A percentile compares a stretch with the other conserved stretches of the same genome.
Conservation (phyloP, 139 green algal genomes). For the Chlorella ohadii region DNA sequence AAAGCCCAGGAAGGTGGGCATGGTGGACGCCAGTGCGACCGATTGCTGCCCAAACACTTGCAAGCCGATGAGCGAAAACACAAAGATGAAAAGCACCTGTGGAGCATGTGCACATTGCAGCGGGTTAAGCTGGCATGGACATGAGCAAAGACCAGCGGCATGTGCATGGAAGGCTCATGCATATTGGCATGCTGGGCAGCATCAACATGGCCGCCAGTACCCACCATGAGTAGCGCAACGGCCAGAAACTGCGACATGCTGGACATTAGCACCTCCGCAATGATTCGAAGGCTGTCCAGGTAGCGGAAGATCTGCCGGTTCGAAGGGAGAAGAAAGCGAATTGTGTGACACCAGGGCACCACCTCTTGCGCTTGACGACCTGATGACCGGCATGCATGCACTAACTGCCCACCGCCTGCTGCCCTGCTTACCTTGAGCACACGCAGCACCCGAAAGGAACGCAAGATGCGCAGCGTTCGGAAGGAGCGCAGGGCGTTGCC, state of each 20-base stretch:
- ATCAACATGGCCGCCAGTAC: background rate
- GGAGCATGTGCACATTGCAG: too few species aligned
- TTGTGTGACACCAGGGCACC: too few species aligned
- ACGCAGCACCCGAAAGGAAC: slow-evolving; percentile 77
- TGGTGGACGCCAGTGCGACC: slow-evolving; percentile 6
- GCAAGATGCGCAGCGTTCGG: slow-evolving; percentile 59
- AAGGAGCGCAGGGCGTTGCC: slow-evolving; percentile 23
- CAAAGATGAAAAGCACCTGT: slow-evolving; percentile 75
- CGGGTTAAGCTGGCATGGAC: too few species aligned
- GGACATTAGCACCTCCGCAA: slow-evolving; percentile 73
- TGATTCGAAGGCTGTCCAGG: slow-evolving; percentile 72
- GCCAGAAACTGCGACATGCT: slow-evolving; percentile 71
- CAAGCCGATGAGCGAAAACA: slow-evolving; percentile 85
- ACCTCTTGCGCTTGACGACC: too few species aligned
- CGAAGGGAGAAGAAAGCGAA: too few species aligned
- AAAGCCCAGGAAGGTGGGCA: slow-evolving; percentile 80
- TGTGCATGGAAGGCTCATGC: too few species aligned
- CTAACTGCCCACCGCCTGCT: too few species aligned
- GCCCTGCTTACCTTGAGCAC: slow-evolving; percentile 60
- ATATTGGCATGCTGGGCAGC: background rate
- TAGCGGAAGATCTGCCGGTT: slow-evolving; percentile 63
- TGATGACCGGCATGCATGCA: too few species aligned
- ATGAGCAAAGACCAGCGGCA: too few species aligned
- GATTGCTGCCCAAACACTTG: slow-evolving; percentile 66
- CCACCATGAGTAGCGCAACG: slow-evolving; percentile 71